Conservation (phyloP, 139 green algal species). For the Chlorella sorokiniana region DNA sequence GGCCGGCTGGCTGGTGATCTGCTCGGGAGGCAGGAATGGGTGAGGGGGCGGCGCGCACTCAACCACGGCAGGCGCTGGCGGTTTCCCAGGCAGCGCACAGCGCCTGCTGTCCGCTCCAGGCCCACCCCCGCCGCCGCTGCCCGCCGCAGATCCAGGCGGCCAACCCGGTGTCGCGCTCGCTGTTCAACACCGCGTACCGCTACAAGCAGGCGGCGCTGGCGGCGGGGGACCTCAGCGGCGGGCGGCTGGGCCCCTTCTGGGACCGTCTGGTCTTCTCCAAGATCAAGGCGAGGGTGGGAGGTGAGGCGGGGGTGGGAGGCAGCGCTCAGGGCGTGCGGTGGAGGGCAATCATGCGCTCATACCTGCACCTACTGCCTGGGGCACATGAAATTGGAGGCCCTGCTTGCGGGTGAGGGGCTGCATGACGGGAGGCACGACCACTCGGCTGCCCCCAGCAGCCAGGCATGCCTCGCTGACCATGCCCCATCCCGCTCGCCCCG, state of each 20-base stretch:
- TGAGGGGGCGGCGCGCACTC: too few relatives aligned
- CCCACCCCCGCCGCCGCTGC: not conserved
- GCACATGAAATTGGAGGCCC: too few relatives aligned
- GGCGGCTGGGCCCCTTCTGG: slow-evolving; percentile 80
- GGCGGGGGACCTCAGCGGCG: slow-evolving; percentile 64
- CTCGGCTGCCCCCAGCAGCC: too few relatives aligned
- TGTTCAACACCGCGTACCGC: slow-evolving; percentile 82
- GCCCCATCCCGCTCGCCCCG: not conserved
- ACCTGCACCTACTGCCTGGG: not conserved
- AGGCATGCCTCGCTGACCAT: not conserved
- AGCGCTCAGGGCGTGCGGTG: too few relatives aligned
- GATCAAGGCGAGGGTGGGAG: slow-evolving; percentile 78
- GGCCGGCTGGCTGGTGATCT: too few relatives aligned
- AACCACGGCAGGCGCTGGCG: too few relatives aligned
- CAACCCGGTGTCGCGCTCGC: slow-evolving; percentile 63
- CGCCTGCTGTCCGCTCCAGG: too few relatives aligned
- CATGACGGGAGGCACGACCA: too few relatives aligned
- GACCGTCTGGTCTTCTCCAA: slow-evolving; percentile 96
- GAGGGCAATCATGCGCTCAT: not conserved
- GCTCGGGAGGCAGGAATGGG: too few relatives aligned
- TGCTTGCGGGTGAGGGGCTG: too few relatives aligned
- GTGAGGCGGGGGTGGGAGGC: too few relatives aligned
- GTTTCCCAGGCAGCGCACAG: too few relatives aligned
- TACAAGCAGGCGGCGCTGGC: slow-evolving; percentile 74
- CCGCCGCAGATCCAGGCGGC: slow-evolving; percentile 35